Percentiles rank a stretch among this genome's conserved stretches.
phyloP scores from a whole-genome alignment of 768 basidiomycete genomes.

The Boletus edulis region DNA sequence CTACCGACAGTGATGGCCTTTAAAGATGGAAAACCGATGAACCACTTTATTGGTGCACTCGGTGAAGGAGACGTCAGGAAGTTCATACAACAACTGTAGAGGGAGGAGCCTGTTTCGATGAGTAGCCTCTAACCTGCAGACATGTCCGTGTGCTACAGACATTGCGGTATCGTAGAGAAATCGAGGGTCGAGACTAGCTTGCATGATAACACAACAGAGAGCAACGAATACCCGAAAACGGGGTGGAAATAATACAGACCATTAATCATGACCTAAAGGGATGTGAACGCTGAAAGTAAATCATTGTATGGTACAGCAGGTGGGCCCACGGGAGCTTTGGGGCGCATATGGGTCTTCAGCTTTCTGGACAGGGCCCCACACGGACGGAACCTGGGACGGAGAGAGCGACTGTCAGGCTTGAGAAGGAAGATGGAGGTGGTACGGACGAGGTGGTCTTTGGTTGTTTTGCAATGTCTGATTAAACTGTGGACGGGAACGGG shows the following conservation, averaged over 20 bases:
- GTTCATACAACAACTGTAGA: slow-evolving; percentile 44
- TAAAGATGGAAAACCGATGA: slow-evolving; percentile 55
- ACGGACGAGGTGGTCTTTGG: slow-evolving; percentile 66
- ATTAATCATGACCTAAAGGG: neutral
- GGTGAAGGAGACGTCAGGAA: slow-evolving; percentile 41
- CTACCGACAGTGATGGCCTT: slow-evolving; percentile 84
- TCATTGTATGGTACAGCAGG: slow-evolving; percentile 64
- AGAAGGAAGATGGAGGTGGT: slow-evolving; percentile 1
- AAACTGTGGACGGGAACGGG: slow-evolving; percentile 41
- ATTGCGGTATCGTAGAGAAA: slow-evolving; percentile 11
- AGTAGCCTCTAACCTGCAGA: neutral
- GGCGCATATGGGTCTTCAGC: slow-evolving; percentile 92
- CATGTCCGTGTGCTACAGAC: neutral
- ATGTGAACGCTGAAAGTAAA: neutral
- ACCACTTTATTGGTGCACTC: slow-evolving; percentile 62
- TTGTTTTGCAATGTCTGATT: slow-evolving; percentile 72
- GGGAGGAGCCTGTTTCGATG: neutral
- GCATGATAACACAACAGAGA: slow-evolving; percentile 10
- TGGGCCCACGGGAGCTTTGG: slow-evolving; percentile 47
- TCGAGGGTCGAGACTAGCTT: slow-evolving; percentile 3
- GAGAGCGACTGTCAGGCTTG: slow-evolving; percentile 11
- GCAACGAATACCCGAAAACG: slow-evolving; percentile 7
- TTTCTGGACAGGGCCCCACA: slow-evolving; percentile 95
- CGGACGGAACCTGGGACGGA: slow-evolving; percentile 73
- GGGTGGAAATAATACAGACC: slow-evolving; percentile 16